Evolutionary conservation across 2,329 filamentous ascomycete species (phyloP).

Genomic region (Colletotrichum costaricense): DNA sequence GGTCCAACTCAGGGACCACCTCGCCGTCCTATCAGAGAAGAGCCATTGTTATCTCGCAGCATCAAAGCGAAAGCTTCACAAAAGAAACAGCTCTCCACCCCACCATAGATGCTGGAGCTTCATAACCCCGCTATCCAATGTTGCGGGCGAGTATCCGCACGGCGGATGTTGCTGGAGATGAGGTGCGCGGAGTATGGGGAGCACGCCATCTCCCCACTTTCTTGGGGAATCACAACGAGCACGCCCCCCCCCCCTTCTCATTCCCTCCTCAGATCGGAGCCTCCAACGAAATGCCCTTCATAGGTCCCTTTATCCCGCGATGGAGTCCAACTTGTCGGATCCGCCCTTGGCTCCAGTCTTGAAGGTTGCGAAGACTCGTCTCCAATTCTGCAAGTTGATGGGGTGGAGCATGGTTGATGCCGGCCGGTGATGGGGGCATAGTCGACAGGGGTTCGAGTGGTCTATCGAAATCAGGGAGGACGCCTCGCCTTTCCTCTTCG

Average conservation of each 20-base stretch:
- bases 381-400: slow-evolving; percentile 11
- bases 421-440: neutral
- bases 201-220: slow-evolving; percentile 38
- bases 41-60: slow-evolving; percentile 26
- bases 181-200: slow-evolving; percentile 20
- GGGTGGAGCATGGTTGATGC: slow-evolving; percentile 9
- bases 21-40: slow-evolving; percentile 25
- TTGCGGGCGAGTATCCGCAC: neutral
- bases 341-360: neutral
- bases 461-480: neutral
- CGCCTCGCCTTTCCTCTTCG: neutral
- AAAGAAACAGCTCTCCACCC: neutral
- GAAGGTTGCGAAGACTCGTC: neutral
- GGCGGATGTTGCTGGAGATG: slow-evolving; percentile 7
- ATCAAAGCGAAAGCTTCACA: slow-evolving; percentile 4
- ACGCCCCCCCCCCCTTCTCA: neutral
- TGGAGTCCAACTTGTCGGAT: neutral
- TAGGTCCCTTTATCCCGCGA: neutral
- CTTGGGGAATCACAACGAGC: slow-evolving; percentile 29
- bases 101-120: slow-evolving; percentile 8
- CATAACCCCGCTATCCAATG: neutral
- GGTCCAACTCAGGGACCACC: neutral
- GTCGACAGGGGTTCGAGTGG: neutral
- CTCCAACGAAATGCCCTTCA: slow-evolving; percentile 2
- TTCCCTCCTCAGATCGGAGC: slow-evolving; percentile 22